These are phyloP conservation scores for Tetramitus jugosus DNA, from an alignment of 208 protist genomes.

Conservation along the genomic window DNA sequence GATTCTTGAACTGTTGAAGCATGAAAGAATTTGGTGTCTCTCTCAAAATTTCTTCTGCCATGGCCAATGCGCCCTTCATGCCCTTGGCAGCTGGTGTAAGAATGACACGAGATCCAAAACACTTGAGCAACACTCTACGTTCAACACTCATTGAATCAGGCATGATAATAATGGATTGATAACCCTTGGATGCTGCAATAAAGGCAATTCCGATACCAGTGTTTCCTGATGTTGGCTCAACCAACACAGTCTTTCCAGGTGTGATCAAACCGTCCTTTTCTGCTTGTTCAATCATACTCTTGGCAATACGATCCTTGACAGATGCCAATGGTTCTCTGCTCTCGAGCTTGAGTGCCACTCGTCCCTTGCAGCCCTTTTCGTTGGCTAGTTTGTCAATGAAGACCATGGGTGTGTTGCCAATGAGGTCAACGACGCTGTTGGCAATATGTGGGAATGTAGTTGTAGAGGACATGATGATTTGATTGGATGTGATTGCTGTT, in stretches of 20 bases:
- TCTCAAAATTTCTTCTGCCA: constrained; percentile 19
- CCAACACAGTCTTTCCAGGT: constrained; percentile 29
- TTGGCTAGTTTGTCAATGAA: constrained; percentile 36
- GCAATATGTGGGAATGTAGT: constrained; percentile 16
- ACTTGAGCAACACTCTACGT: not conserved
- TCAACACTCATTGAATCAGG: not conserved
- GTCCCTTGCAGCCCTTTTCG: not conserved
- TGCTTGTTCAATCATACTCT: not conserved
- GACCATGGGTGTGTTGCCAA: constrained; percentile 39
- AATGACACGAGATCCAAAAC: constrained; percentile 40
- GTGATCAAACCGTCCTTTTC: not conserved
- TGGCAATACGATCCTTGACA: not conserved
- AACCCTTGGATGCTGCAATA: not conserved
- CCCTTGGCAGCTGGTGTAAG: constrained; percentile 69
- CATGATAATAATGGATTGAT: not conserved
- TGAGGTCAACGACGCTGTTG: constrained; percentile 26
- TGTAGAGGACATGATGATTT: too few relatives aligned
- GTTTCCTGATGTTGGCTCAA: not conserved
- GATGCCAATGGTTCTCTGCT: not conserved
- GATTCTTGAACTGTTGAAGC: constrained; percentile 62
- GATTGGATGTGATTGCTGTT: too few relatives aligned
- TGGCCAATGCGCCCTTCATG: constrained; percentile 52
- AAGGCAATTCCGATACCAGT: not conserved
- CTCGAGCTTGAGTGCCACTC: constrained; percentile 31
- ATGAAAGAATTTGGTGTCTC: constrained; percentile 24